Evolutionary conservation across 2,329 filamentous ascomycete species (phyloP), one percentile per base, ranked within the genome.

Genomic region (Lecanicillium sp.): DNA sequence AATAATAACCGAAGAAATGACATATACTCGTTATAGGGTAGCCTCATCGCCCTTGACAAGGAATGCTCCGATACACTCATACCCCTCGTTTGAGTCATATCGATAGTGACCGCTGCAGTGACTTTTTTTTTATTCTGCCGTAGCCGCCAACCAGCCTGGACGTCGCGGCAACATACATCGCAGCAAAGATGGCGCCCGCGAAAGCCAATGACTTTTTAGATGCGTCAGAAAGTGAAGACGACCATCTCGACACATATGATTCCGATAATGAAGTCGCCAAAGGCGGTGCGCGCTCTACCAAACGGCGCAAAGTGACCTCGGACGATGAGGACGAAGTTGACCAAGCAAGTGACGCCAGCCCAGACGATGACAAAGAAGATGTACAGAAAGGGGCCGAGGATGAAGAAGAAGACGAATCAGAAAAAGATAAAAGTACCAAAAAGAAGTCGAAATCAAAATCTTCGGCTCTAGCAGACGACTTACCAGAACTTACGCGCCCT

Each of bases 201-300:
- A 86, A 83, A 54, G 73, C 74, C 48, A 87, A 87, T 57, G 73
- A 84, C 37, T 89, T 82, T 51, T 72, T 89, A 20, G 77, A 80
- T 45, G 67, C 63, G 2, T 57, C 53, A 3, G 69, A 76, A 14
- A 81, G 77, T 52, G 73, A 78, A 15, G 74, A 78, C 27, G 75
- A 79, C 33, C 67, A 68, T 28, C 62, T 63, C 45, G 61, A 67
- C 35, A 77, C 72, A 41, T 85, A 84, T 55, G 68, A 84, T 45
- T 87, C 83, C 0, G 82, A 83, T 16, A 73, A 80, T 33, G 78
- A 85, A 45, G 54, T 86, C 43, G 75, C 70, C 51, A 84, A 84
- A 58, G 81, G 80, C 39, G 71, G 80, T 39, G 71, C 69, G 44
- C 63, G 73, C 57, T 62, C 60, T 43, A 61, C 72, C 33, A 89